phyloP scores from a whole-genome alignment of 2,329 filamentous ascomycete genomes.

The Colletotrichum camelliae region DNA sequence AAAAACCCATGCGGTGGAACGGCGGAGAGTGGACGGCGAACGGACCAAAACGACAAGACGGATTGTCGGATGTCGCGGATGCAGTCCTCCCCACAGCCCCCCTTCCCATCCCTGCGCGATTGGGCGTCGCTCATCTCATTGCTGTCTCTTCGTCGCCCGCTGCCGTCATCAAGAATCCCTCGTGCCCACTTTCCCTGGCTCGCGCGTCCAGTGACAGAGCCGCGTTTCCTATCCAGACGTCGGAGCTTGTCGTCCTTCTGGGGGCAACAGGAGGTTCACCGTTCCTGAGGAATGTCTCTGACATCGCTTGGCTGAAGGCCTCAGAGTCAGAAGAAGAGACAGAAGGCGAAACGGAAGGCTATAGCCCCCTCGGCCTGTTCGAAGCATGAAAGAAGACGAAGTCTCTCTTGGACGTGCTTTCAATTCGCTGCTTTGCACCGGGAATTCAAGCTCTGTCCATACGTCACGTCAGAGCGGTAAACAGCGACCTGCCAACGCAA shows the following conservation, averaged over 20 bases:
- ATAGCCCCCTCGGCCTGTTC: background rate
- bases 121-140: background rate
- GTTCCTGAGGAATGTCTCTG: background rate
- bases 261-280: background rate
- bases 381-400: background rate
- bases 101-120: background rate
- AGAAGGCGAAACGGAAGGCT: background rate
- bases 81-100: background rate
- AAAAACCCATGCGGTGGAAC: background rate
- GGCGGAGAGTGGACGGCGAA: background rate
- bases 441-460: background rate
- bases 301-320: background rate
- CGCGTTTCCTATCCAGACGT: conserved; percentile 2
- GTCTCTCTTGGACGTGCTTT: background rate
- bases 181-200: background rate
- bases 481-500: conserved; percentile 6
- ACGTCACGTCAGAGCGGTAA: background rate
- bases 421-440: background rate
- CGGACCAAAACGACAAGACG: conserved; percentile 14
- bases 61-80: conserved; percentile 18
- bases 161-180: conserved; percentile 12
- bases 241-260: background rate
- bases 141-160: background rate
- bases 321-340: background rate
- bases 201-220: conserved; percentile 3